Evolutionary conservation across 1,284 basidiomycete species (phyloP).

Genomic region (Veloboletus limbatus): DNA sequence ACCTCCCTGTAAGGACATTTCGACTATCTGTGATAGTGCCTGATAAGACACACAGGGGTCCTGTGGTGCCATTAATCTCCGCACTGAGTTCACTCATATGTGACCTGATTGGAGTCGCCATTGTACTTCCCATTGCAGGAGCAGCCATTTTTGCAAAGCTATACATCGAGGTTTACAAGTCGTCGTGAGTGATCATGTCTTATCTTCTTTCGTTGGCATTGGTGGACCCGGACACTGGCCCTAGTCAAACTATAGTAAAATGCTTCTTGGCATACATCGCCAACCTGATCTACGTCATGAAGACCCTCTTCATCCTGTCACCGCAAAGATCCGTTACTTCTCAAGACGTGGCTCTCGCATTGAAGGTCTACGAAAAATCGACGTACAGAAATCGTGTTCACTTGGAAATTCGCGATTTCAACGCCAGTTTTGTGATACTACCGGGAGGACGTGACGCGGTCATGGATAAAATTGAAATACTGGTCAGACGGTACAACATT

Average conservation of each 20-base stretch:
- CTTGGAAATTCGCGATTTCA: not conserved
- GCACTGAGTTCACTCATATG: not conserved
- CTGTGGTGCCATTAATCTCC: not conserved
- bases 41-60: not conserved
- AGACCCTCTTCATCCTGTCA: not conserved
- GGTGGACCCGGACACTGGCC: too few relatives aligned
- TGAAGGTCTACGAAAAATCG: not conserved
- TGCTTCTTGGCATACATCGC: constrained; percentile 2
- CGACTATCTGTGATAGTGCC: not conserved
- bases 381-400: not conserved
- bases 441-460: not conserved
- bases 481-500: not conserved
- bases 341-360: not conserved
- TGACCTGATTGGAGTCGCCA: not conserved
- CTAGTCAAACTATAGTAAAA: not conserved
- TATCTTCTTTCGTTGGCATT: too few relatives aligned
- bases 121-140: not conserved
- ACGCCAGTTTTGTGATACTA: not conserved
- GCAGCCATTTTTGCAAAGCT: not conserved
- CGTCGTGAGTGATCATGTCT: not conserved
- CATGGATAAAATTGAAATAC: not conserved
- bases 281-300: constrained; percentile 1
- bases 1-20: not conserved
- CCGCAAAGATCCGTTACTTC: not conserved
- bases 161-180: not conserved